Base-by-base conservation (phyloP, 2,329 filamentous ascomycete genomes). In the Capronia epimyces region DNA sequence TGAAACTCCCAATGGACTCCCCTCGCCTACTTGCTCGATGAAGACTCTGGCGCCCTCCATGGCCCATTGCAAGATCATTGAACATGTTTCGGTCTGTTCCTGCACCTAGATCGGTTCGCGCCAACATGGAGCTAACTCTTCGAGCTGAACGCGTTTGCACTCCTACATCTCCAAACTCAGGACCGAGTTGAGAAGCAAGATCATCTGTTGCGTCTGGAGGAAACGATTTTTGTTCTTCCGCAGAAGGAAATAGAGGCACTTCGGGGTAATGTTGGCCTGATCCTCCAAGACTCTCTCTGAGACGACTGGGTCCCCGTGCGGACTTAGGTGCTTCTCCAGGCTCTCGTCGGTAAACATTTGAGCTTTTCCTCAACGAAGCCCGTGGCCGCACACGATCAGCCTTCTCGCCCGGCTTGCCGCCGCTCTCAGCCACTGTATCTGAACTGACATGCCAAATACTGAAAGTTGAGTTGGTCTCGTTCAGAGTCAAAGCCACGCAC, bases 41-140 rank as follows among this genome's bases (percentile, higher is more conserved):
- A 20, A 65, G 77, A 36, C 68, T 71, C 48, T 65, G 72, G 68
- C 60, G 68, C 60, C 48, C 69, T 64, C 45, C 66, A 67, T 68
- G 73, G 60, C 70, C 73, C 47, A 73, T 73, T 13, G 80, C 77
- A 53, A 83, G 79, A 43, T 95, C 89, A 22, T 83, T 79, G 64
- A 95, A 94, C n/a, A 83, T 79, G 1, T 83, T 77, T 62, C 87
- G 79, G 60, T 95, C 89, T 58, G 91, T 87, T 13, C 85, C 93
- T 8, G 87, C 84, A 0, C 88, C 91, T 16, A 96, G 73, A 65
- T 96, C 91, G 25, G 87, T 86, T 62, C 91, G 79, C 13, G 90
- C 90, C 46, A 96, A 75, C 70, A 95, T 79, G 13, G 91, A 97
- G 71, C 93, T 98, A 21, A 97, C 86, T 44, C 93, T 81, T 37